phyloP scores from a whole-genome alignment of 2,329 filamentous ascomycete genomes.

The Neopestalotiopsis clavispora region DNA sequence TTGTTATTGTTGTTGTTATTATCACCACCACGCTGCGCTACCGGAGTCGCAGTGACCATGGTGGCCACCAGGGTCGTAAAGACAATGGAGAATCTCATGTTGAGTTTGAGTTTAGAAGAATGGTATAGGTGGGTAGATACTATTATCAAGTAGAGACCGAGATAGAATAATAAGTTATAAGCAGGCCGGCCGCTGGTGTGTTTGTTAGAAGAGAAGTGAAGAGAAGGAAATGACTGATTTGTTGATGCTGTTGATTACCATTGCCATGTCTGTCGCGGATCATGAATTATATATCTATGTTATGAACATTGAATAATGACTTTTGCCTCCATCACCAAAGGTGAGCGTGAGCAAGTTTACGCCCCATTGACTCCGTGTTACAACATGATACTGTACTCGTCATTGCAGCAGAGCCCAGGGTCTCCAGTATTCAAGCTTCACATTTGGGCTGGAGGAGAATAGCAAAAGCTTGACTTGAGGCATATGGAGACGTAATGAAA shows the following conservation, averaged over 20 bases:
- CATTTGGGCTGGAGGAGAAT: not conserved
- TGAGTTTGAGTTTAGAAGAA: not conserved
- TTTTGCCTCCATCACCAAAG: not conserved
- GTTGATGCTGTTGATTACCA: not conserved
- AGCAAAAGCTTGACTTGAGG: not conserved
- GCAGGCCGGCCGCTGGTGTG: slow-evolving; percentile 4
- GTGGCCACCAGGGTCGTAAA: slow-evolving; percentile 14
- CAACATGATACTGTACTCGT: slow-evolving; percentile 10
- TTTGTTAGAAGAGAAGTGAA: not conserved
- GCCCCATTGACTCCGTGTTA: not conserved
- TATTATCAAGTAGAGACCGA: not conserved
- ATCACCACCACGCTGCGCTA: slow-evolving; percentile 9
- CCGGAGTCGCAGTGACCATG: slow-evolving; percentile 11
- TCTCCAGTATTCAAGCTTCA: slow-evolving; percentile 1
- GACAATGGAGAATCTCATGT: slow-evolving; percentile 12
- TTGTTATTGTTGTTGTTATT: slow-evolving; percentile 1
- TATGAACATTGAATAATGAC: not conserved
- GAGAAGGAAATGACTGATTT: not conserved
- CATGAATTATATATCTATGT: not conserved
- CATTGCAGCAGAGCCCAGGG: not conserved
- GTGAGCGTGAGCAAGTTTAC: slow-evolving; percentile 1
- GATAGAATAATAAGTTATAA: not conserved
- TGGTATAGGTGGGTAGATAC: not conserved
- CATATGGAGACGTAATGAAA: not conserved
- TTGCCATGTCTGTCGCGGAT: not conserved